Evolutionary conservation across 257 asterid species (phyloP), one percentile per base, ranked within the genome.

Genomic region (Capsicum rhomboideum): DNA sequence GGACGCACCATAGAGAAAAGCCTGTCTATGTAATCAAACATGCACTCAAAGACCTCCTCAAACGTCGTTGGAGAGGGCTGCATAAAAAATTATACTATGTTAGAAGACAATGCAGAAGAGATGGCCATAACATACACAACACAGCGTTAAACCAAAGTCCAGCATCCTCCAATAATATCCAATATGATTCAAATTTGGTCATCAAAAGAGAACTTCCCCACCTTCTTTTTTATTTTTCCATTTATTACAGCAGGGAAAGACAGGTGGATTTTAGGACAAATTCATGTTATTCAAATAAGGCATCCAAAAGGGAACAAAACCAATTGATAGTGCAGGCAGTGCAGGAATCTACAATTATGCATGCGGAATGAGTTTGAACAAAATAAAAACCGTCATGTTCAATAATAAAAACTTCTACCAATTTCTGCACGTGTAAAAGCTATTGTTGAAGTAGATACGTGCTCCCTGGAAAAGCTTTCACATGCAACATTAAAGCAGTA

Each of bases 1-100:
- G 97, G 97, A 52, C 88, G 87, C n/a, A 92, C 92, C 2, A 91
- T 91, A 79, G 80, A 66, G 78, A 93, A 85, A 8, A 93, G 86
- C 26, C 83, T 87, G 71, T 93, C 95, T 2, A 93, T 84, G 37
- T 89, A 92, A 1, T 84, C 90, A 52, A 46, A 89, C 20, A 91
- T 86, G 67, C 79, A 69, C 16, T 40, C n/a, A 14, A 93, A 92
- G 2, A 93, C 97, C 46, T 93, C 93, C 1, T 91, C 92, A 16
- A 86, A 86, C 0, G 93, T 90, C 2, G 93, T 88, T 11, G 96
- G 94, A 3, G 88, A 82, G 75, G 82, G 82, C 82, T 77, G 82
- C 64, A 52, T 77, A 28, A 77, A 44, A 80, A 89, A 56, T 28
- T 21, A n/a, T 23, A 10, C 52, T 66, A 59, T 46, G 71, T 64